Evolutionary conservation across 1,284 basidiomycete genomes (phyloP).

Genomic region (Anthracocystis walkeri): DNA sequence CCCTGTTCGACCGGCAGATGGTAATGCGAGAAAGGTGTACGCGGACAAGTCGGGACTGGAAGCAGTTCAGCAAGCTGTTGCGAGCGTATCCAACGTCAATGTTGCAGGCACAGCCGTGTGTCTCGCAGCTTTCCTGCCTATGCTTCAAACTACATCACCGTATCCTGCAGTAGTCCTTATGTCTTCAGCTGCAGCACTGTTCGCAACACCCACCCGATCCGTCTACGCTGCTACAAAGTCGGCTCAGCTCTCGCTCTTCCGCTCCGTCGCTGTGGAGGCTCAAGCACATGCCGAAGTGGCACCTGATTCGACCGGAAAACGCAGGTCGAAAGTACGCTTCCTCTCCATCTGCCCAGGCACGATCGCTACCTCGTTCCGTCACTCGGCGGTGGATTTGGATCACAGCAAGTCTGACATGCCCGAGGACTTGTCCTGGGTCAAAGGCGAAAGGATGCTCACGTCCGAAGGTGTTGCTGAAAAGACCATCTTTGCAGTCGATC

Average conservation of each 20-base stretch:
- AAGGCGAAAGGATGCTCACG: slow-evolving; percentile 52
- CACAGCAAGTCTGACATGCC: slow-evolving; percentile 28
- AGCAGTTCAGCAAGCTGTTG: slow-evolving; percentile 69
- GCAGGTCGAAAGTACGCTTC: slow-evolving; percentile 55
- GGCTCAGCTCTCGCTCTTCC: slow-evolving; percentile 81
- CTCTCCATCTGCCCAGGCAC: slow-evolving; percentile 64
- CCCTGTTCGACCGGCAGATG: slow-evolving; percentile 65
- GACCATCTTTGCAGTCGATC: slow-evolving; percentile 55
- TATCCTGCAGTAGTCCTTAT: slow-evolving; percentile 83
- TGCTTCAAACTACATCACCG: slow-evolving; percentile 78
- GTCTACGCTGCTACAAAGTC: slow-evolving; percentile 88
- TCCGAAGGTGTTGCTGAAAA: slow-evolving; percentile 43
- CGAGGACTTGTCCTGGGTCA: slow-evolving; percentile 45
- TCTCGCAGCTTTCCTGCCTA: slow-evolving; percentile 75
- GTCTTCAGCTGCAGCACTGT: slow-evolving; percentile 81
- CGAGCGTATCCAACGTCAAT: slow-evolving; percentile 70
- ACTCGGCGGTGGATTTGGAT: slow-evolving; percentile 57
- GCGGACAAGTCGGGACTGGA: slow-evolving; percentile 69
- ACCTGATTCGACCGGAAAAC: neutral
- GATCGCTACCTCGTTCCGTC: slow-evolving; percentile 62
- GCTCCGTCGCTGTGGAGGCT: slow-evolving; percentile 80
- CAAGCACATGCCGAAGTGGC: slow-evolving; percentile 66
- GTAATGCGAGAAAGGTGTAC: slow-evolving; percentile 73
- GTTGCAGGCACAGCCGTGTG: slow-evolving; percentile 72
- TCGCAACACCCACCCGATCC: slow-evolving; percentile 86